phyloP scores from a whole-genome alignment of 2,329 filamentous ascomycete genomes.

The Akanthomyces muscarius region DNA sequence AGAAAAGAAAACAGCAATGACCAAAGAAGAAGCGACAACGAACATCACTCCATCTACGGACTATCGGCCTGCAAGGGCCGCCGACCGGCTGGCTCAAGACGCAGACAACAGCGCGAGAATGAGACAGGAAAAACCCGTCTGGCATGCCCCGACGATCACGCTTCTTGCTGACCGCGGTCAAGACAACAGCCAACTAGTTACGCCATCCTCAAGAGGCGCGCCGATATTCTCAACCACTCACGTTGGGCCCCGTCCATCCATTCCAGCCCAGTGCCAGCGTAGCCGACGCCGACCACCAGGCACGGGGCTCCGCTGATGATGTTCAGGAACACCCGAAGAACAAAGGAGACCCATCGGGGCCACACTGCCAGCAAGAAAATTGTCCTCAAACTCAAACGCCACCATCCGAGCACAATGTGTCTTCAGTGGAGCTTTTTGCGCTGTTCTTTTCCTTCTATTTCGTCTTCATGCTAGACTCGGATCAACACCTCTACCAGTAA shows the following conservation, averaged over 20 bases:
- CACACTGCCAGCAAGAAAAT: background rate
- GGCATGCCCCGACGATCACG: background rate
- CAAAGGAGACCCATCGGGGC: background rate
- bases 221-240: background rate
- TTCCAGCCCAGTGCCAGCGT: background rate
- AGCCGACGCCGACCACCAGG: conserved; percentile 1
- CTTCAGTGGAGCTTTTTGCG: background rate
- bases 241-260: background rate
- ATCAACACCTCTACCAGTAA: background rate
- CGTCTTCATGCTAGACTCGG: background rate
- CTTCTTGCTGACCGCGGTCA: background rate
- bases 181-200: background rate
- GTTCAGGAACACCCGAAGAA: background rate
- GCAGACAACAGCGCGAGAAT: background rate
- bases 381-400: conserved; percentile 7
- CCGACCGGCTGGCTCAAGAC: background rate
- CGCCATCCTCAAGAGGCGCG: background rate
- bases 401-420: background rate
- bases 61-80: background rate
- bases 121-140: background rate
- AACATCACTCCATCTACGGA: background rate
- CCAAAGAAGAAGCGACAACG: background rate
- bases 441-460: background rate
- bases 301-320: background rate
- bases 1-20: background rate